Evolutionary conservation across 805 yeast genomes (phyloP).

Genomic region (Myxozyma nipponensis): DNA sequence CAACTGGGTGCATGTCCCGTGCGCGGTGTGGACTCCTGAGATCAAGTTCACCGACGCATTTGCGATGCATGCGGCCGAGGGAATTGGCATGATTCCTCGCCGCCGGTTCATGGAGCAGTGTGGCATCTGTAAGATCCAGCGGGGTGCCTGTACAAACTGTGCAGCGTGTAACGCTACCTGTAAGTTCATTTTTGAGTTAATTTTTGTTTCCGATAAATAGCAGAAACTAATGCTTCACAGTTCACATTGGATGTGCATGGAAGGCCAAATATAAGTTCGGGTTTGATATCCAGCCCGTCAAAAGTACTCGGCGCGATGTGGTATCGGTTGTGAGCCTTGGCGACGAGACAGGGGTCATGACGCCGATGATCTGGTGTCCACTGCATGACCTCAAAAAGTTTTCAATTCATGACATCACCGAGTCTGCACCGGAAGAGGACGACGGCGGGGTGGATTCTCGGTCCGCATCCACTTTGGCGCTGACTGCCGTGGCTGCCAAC

Average conservation of each 20-base stretch:
- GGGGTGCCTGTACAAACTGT: constrained; percentile 52
- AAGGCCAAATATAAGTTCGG: constrained; percentile 49
- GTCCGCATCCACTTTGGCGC: constrained; percentile 1
- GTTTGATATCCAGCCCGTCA: constrained; percentile 42
- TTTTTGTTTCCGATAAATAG: neutral
- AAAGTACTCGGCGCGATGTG: constrained; percentile 31
- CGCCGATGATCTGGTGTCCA: constrained; percentile 36
- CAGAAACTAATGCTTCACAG: neutral
- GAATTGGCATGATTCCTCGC: constrained; percentile 35
- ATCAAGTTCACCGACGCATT: constrained; percentile 44
- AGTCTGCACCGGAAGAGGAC: constrained; percentile 4
- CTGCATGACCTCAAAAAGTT: constrained; percentile 29
- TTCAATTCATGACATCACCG: constrained; percentile 29
- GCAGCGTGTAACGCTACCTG: constrained; percentile 41
- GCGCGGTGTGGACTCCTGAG: constrained; percentile 57
- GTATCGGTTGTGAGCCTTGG: constrained; percentile 25
- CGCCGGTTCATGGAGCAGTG: constrained; percentile 37
- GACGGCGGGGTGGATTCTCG: neutral
- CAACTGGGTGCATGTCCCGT: constrained; percentile 72
- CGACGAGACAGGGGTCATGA: constrained; percentile 29
- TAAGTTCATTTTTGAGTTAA: neutral
- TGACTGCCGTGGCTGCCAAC: neutral
- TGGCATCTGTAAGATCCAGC: constrained; percentile 46
- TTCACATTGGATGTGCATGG: constrained; percentile 61
- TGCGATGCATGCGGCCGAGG: constrained; percentile 48